phyloP scores from a whole-genome alignment of 2,329 filamentous ascomycete species.

The Dichotomopilus funicola region DNA sequence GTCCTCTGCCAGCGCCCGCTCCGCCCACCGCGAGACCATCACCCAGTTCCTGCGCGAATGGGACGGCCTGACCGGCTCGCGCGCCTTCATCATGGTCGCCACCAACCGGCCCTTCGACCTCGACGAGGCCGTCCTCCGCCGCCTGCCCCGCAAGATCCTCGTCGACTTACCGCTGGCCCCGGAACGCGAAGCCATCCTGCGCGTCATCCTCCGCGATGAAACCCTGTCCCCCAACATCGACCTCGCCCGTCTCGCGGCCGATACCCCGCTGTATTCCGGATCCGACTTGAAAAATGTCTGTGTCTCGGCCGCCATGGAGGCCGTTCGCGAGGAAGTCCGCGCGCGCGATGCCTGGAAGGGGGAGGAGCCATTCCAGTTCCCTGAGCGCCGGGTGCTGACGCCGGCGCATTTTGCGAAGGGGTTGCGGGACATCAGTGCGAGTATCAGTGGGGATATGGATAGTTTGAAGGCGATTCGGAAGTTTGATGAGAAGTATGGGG shows the following conservation, averaged over 20 bases:
- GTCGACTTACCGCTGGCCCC: constrained; percentile 63
- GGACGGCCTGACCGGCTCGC: constrained; percentile 78
- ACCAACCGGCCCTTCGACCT: constrained; percentile 94
- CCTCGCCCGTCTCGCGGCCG: constrained; percentile 55
- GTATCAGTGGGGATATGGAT: constrained; percentile 89
- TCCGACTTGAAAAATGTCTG: constrained; percentile 79
- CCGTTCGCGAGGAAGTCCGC: constrained; percentile 65
- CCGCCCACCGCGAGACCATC: constrained; percentile 78
- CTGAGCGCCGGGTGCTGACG: constrained; percentile 60
- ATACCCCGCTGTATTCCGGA: constrained; percentile 72
- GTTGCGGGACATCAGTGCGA: constrained; percentile 81
- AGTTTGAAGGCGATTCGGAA: constrained; percentile 80
- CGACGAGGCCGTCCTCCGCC: constrained; percentile 77
- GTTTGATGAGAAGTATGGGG: constrained; percentile 93
- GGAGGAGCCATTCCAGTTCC: constrained; percentile 49
- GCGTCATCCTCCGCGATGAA: constrained; percentile 66
- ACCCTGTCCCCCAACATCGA: constrained; percentile 53
- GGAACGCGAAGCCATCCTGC: constrained; percentile 56
- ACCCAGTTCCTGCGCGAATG: constrained; percentile 96
- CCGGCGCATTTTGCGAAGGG: constrained; percentile 76
- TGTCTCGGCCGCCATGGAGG: constrained; percentile 72
- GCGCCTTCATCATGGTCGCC: constrained; percentile 96
- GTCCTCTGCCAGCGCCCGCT: constrained; percentile 52
- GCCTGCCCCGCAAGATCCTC: constrained; percentile 64
- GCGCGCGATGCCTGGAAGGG: constrained; percentile 3